phyloP scores from a whole-genome alignment of 179 eudicot species.

The Sideroxylon spinosum region DNA sequence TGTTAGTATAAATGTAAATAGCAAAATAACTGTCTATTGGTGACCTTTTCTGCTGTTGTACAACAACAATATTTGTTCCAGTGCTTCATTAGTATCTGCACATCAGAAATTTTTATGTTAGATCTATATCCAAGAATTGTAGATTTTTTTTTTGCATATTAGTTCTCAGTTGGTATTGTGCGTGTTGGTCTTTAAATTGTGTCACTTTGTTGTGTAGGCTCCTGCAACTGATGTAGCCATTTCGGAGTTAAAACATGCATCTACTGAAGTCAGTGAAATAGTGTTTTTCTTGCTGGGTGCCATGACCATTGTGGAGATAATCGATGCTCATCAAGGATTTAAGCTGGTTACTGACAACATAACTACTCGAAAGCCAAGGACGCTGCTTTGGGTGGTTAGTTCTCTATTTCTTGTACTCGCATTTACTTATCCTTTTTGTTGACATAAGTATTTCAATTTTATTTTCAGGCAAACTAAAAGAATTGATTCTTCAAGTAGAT shows the following conservation, averaged over 20 bases:
- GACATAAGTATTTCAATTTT: not conserved
- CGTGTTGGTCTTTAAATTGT: not conserved
- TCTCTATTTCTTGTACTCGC: slow-evolving; percentile 4
- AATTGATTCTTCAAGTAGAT: no score
- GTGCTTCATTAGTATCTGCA: no score
- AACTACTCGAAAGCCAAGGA: slow-evolving; percentile 87
- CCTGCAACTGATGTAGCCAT: slow-evolving; percentile 87
- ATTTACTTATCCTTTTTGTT: not conserved
- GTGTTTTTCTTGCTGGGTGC: slow-evolving; percentile 97
- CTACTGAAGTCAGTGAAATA: slow-evolving; percentile 93
- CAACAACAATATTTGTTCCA: no score
- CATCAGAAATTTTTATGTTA: no score
- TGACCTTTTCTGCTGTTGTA: no score
- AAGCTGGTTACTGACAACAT: slow-evolving; percentile 92
- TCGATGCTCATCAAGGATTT: slow-evolving; percentile 99
- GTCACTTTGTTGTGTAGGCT: slow-evolving; percentile 52
- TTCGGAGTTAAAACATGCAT: slow-evolving; percentile 82
- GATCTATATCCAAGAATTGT: no score
- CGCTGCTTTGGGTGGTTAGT: slow-evolving; percentile 98
- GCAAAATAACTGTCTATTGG: no score
- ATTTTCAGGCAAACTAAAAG: not conserved
- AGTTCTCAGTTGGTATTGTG: not conserved
- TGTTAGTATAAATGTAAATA: no score
- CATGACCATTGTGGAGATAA: slow-evolving; percentile 96
- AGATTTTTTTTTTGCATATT: not conserved